Evolutionary conservation across 192 early-diverging fungal species (phyloP).

Genomic region (Entophlyctis helioformis): DNA sequence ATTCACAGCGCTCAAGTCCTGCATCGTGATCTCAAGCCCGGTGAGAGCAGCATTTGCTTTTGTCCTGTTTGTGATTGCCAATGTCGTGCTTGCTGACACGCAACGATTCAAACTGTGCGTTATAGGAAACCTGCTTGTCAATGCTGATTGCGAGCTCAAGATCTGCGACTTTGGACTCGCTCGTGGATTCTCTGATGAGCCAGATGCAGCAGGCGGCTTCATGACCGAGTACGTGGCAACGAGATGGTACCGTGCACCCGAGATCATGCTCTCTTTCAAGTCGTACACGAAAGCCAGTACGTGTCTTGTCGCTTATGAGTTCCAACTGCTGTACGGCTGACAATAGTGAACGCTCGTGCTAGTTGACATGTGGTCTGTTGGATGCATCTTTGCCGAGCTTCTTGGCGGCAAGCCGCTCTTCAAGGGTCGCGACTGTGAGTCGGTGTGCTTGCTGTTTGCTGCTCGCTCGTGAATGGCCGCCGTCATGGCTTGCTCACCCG

Average conservation of each 20-base stretch:
- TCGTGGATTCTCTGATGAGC: conserved; percentile 71
- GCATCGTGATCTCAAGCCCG: conserved; percentile 93
- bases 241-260: conserved; percentile 98
- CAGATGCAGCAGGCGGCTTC: conserved; percentile 76
- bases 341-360: too few relatives aligned
- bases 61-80: background rate
- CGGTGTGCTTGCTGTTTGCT: background rate
- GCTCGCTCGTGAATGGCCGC: background rate
- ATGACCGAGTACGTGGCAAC: conserved; percentile 99
- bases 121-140: conserved; percentile 87
- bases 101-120: too few relatives aligned
- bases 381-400: conserved; percentile 98
- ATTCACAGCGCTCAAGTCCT: conserved; percentile 89
- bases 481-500: background rate
- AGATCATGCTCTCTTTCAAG: conserved; percentile 96
- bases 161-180: conserved; percentile 99
- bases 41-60: conserved; percentile 22
- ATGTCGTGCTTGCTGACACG: background rate
- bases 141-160: conserved; percentile 95
- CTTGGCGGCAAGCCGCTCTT: conserved; percentile 86
- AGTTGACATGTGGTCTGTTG: conserved; percentile 95
- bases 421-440: conserved; percentile 82
- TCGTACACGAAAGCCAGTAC: conserved; percentile 93
- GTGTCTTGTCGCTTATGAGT: background rate
- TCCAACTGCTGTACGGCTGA: too few relatives aligned